A percentile compares a stretch with the other conserved stretches of the same genome.
Conservation (phyloP, 2,329 filamentous ascomycete genomes). For the Fusarium graminum region DNA sequence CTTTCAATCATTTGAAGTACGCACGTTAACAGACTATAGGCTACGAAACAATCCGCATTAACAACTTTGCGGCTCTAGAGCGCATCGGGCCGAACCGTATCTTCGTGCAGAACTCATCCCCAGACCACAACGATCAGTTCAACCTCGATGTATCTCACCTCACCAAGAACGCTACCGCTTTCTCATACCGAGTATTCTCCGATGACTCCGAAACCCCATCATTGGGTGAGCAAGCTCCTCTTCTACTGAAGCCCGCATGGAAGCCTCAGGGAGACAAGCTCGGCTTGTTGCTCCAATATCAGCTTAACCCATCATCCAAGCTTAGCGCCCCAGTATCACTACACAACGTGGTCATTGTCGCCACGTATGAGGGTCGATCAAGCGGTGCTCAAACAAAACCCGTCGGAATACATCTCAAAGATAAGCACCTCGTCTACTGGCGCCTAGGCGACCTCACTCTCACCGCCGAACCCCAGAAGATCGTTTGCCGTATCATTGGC, state of each 20-base stretch:
- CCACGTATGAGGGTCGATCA: slow-evolving; percentile 77
- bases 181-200: slow-evolving; percentile 90
- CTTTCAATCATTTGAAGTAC: too few species aligned
- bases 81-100: slow-evolving; percentile 94
- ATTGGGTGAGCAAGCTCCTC: slow-evolving; percentile 72
- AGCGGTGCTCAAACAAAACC: slow-evolving; percentile 82
- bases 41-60: slow-evolving; percentile 80
- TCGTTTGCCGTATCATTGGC: slow-evolving; percentile 83
- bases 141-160: slow-evolving; percentile 79
- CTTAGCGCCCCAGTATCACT: slow-evolving; percentile 59
- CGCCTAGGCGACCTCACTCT: slow-evolving; percentile 80
- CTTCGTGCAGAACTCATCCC: slow-evolving; percentile 78
- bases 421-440: slow-evolving; percentile 85
- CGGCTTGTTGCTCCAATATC: slow-evolving; percentile 87
- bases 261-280: slow-evolving; percentile 86
- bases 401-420: slow-evolving; percentile 80
- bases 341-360: slow-evolving; percentile 81
- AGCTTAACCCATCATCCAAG: slow-evolving; percentile 78
- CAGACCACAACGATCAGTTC: slow-evolving; percentile 82
- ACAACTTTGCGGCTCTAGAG: slow-evolving; percentile 89
- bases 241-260: slow-evolving; percentile 82
- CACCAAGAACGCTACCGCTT: slow-evolving; percentile 80
- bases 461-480: slow-evolving; percentile 75
- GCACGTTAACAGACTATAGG: slow-evolving; percentile 52
- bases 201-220: slow-evolving; percentile 65